Evolutionary conservation across 768 basidiomycete genomes (phyloP).

Genomic region (Mycena galopus): DNA sequence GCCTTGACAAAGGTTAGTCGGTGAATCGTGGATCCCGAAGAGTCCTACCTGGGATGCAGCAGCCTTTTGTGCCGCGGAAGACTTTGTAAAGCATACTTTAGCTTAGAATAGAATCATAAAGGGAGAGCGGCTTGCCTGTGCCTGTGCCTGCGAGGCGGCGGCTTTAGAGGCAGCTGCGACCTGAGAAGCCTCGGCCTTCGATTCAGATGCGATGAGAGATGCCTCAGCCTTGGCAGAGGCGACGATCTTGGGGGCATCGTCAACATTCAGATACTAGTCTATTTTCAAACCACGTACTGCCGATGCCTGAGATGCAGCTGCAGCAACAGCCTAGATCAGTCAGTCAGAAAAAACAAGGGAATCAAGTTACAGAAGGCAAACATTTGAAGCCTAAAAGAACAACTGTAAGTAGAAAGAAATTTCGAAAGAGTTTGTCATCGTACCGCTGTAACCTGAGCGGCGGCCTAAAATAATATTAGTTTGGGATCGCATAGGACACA

Average conservation of each 20-base stretch:
- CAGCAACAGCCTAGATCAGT: slow-evolving; percentile 8
- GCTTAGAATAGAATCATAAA: background rate
- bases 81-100: background rate
- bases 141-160: background rate
- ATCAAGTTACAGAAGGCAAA: background rate
- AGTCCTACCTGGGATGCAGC: slow-evolving; percentile 11
- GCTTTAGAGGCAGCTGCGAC: slow-evolving; percentile 18
- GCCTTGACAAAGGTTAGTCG: background rate
- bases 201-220: slow-evolving; percentile 12
- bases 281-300: background rate
- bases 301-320: slow-evolving; percentile 20
- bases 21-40: background rate
- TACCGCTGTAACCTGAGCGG: slow-evolving; percentile 18
- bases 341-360: background rate
- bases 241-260: background rate
- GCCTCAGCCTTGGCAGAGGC: slow-evolving; percentile 2
- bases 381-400: slow-evolving; percentile 12
- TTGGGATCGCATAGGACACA: background rate
- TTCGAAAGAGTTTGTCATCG: background rate
- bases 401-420: background rate
- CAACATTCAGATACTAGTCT: background rate
- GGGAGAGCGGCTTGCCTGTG: background rate
- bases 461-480: background rate
- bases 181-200: slow-evolving; percentile 17
- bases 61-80: slow-evolving; percentile 23